phyloP scores from a whole-genome alignment of 2,329 filamentous ascomycete genomes.

The Verticillium albo-atrum region DNA sequence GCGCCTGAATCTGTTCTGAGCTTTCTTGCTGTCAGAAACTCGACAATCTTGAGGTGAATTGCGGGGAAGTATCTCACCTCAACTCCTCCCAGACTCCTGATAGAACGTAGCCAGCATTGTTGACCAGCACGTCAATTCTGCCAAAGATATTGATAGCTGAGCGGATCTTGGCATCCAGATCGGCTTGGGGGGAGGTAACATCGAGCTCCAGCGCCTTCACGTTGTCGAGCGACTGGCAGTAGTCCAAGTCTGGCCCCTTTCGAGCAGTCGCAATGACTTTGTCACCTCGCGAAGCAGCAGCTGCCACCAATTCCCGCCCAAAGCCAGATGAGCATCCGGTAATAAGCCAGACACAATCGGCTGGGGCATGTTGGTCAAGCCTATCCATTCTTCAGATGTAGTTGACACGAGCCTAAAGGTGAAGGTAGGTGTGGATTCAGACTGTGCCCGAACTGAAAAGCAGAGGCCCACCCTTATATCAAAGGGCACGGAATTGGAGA shows the following conservation, averaged over 20 bases:
- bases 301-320: background rate
- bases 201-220: background rate
- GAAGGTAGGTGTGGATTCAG: no score
- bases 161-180: background rate
- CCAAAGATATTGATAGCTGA: background rate
- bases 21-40: slow-evolving; percentile 4
- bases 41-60: background rate
- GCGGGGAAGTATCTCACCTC: no score
- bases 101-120: slow-evolving; percentile 2
- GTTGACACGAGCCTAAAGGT: no score
- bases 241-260: background rate
- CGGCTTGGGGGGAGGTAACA: background rate
- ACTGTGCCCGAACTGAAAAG: no score
- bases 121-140: slow-evolving; percentile 1
- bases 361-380: background rate
- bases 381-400: no score
- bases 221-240: background rate
- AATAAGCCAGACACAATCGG: background rate
- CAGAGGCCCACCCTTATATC: no score
- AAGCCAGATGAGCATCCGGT: slow-evolving; percentile 1
- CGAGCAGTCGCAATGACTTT: background rate
- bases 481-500: no score
- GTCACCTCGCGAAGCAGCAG: background rate
- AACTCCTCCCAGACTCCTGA: slow-evolving; percentile 1
- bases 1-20: slow-evolving; percentile 17